These are phyloP conservation scores for Cladosporium sp. DNA, from an alignment of 2,329 filamentous ascomycete species.

Conservation along the genomic window DNA sequence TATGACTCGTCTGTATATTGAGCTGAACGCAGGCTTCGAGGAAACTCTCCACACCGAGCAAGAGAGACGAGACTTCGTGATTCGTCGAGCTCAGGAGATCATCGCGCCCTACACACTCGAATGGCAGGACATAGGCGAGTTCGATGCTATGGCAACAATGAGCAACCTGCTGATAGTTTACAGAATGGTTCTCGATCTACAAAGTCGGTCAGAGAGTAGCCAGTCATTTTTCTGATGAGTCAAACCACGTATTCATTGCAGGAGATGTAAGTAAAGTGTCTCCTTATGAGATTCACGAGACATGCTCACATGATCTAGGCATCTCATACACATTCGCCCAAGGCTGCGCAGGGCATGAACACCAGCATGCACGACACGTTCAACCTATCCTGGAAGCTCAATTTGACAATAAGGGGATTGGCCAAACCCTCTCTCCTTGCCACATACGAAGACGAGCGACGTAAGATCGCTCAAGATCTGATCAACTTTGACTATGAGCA, in stretches of 20 bases:
- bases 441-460: constrained; percentile 40
- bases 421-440: constrained; percentile 35
- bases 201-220: constrained; percentile 48
- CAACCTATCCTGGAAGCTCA: constrained; percentile 44
- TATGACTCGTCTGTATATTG: constrained; percentile 61
- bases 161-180: background rate
- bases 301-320: constrained; percentile 21
- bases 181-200: constrained; percentile 50
- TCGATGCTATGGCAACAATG: background rate
- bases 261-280: constrained; percentile 38
- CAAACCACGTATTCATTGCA: constrained; percentile 44
- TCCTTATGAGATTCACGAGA: constrained; percentile 9
- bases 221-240: constrained; percentile 40
- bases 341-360: constrained; percentile 45
- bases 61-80: constrained; percentile 63
- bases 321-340: constrained; percentile 40
- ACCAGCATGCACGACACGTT: constrained; percentile 42
- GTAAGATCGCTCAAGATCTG: constrained; percentile 41
- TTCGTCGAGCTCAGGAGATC: constrained; percentile 55
- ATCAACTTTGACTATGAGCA: constrained; percentile 46
- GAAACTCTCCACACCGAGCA: constrained; percentile 30
- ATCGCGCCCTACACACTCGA: constrained; percentile 43
- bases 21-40: constrained; percentile 36
- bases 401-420: constrained; percentile 36
- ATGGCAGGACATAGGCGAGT: constrained; percentile 40